phyloP scores from a whole-genome alignment of 1,139 yeast genomes.

The Sugiyamaella novakii region DNA sequence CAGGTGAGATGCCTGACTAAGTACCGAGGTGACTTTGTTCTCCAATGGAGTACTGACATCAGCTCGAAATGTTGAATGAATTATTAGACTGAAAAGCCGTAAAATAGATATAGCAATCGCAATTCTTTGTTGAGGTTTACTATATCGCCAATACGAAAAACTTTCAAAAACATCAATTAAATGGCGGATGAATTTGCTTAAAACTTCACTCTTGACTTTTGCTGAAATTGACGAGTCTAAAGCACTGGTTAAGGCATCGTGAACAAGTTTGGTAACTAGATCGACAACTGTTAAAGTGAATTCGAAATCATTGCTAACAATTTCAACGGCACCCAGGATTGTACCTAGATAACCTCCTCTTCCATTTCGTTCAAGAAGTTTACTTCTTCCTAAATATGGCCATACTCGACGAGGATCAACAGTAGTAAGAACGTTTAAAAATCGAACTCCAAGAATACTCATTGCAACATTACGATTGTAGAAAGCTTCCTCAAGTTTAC shows the following conservation, averaged over 20 bases:
- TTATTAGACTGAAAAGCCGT: constrained; percentile 56
- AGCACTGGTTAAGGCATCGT: constrained; percentile 52
- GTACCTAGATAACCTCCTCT: constrained; percentile 67
- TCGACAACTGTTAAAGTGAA: constrained; percentile 64
- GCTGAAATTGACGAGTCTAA: constrained; percentile 41
- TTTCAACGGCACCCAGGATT: constrained; percentile 72
- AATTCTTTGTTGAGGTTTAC: constrained; percentile 56
- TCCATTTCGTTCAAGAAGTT: constrained; percentile 64
- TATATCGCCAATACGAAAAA: constrained; percentile 69
- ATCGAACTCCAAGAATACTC: constrained; percentile 52
- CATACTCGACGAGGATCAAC: constrained; percentile 70
- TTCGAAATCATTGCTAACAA: constrained; percentile 64
- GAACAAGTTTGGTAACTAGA: constrained; percentile 56
- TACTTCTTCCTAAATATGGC: constrained; percentile 72
- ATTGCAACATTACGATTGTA: constrained; percentile 55
- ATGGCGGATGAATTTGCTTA: constrained; percentile 59
- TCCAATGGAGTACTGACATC: constrained; percentile 49
- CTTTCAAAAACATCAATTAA: constrained; percentile 72
- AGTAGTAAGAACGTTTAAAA: constrained; percentile 53
- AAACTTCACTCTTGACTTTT: constrained; percentile 55
- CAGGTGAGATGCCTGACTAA: constrained; percentile 53
- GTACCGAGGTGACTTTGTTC: constrained; percentile 52
- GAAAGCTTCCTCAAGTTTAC: constrained; percentile 65
- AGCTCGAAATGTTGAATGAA: constrained; percentile 60
- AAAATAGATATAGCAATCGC: constrained; percentile 63